Evolutionary conservation across 192 early-diverging fungal species (phyloP).

Genomic region (Phlyctochytrium planicorne): DNA sequence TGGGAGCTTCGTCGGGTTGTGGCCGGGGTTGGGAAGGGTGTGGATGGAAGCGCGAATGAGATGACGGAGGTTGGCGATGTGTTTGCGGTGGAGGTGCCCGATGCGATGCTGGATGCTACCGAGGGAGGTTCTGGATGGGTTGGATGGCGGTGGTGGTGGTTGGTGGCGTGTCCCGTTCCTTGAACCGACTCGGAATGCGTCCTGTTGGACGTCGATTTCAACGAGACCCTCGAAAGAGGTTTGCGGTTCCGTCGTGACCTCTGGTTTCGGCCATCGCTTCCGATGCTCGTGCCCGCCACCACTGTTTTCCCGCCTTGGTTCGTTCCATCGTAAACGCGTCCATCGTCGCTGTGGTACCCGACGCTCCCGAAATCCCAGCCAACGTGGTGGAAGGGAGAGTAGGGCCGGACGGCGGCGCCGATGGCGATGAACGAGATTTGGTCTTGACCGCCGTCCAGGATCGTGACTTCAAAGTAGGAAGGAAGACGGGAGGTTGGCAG

Average conservation of each 20-base stretch:
- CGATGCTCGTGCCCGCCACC: background rate
- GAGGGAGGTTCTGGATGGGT: background rate
- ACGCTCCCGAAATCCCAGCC: slow-evolving; percentile 44
- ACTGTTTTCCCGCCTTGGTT: slow-evolving; percentile 22
- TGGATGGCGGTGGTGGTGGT: background rate
- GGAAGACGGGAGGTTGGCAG: too few relatives aligned
- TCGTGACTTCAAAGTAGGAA: slow-evolving; percentile 36
- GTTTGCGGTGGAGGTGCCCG: background rate
- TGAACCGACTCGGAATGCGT: too few relatives aligned
- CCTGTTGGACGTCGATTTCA: too few relatives aligned
- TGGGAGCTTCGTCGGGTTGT: background rate
- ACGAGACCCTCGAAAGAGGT: too few relatives aligned
- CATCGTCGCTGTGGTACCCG: slow-evolving; percentile 51
- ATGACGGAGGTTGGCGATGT: background rate
- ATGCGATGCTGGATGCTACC: background rate
- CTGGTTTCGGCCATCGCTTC: background rate
- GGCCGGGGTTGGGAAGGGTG: background rate
- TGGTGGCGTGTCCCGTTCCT: background rate
- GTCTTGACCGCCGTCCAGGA: slow-evolving; percentile 6
- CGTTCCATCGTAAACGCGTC: slow-evolving; percentile 34
- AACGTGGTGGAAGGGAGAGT: slow-evolving; percentile 41
- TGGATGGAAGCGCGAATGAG: background rate
- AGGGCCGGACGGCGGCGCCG: slow-evolving; percentile 40
- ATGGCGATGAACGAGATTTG: slow-evolving; percentile 36
- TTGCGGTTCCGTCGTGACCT: background rate